Conservation (phyloP, 1,139 yeast genomes). For the Taiozyma sp. region DNA sequence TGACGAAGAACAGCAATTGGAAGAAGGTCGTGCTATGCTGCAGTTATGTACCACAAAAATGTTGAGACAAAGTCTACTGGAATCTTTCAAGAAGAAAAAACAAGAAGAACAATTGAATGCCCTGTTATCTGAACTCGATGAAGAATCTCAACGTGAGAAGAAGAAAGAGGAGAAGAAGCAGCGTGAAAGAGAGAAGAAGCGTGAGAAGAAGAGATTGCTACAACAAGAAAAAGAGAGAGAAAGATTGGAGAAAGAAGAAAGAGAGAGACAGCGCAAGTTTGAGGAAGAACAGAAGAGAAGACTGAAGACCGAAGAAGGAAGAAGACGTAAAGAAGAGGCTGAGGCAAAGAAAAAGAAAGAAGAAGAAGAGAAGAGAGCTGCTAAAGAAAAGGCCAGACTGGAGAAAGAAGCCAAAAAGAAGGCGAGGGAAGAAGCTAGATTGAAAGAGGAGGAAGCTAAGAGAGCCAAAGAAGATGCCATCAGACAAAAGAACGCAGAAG, state of each 20-base stretch:
- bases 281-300: constrained; percentile 41
- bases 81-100: constrained; percentile 66
- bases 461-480: constrained; percentile 17
- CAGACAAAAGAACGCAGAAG: constrained; percentile 4
- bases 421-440: constrained; percentile 26
- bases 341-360: constrained; percentile 39
- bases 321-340: constrained; percentile 43
- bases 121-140: constrained; percentile 56
- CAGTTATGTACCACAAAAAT: constrained; percentile 72
- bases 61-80: constrained; percentile 69
- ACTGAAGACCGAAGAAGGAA: constrained; percentile 37
- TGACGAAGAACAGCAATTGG: constrained; percentile 60
- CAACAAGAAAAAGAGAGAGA: constrained; percentile 78
- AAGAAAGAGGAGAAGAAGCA: constrained; percentile 70
- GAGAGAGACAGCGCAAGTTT: constrained; percentile 43
- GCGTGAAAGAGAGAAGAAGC: constrained; percentile 70
- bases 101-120: constrained; percentile 37
- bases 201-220: constrained; percentile 69
- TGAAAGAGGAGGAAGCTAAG: constrained; percentile 19
- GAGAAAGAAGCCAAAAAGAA: constrained; percentile 28
- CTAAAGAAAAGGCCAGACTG: constrained; percentile 34
- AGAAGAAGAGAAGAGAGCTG: constrained; percentile 36
- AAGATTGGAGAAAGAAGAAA: constrained; percentile 44
- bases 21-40: constrained; percentile 44
- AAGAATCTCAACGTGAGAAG: constrained; percentile 63